Evolutionary conservation across 1,139 yeast species (phyloP).

Genomic region (Sugiyamaella novakii): DNA sequence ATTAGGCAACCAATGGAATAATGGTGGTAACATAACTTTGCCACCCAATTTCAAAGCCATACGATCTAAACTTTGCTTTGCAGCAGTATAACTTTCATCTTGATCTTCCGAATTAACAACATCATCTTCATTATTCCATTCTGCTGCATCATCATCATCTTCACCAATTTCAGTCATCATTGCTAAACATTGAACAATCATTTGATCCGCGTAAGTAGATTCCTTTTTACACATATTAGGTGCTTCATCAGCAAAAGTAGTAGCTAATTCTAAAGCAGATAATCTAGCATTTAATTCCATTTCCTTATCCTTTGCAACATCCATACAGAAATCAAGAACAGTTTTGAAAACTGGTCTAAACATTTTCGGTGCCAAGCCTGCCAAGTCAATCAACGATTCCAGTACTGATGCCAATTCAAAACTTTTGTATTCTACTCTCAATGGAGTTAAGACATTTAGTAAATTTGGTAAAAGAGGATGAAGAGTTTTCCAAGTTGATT

Average conservation of each 20-base stretch:
- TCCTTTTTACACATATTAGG: constrained; percentile 93
- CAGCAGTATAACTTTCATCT: constrained; percentile 87
- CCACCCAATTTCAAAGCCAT: constrained; percentile 84
- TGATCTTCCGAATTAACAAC: constrained; percentile 79
- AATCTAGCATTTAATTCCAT: constrained; percentile 78
- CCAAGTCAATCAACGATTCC: constrained; percentile 85
- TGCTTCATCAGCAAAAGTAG: constrained; percentile 89
- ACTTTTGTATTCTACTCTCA: constrained; percentile 77
- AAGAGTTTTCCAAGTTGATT: constrained; percentile 71
- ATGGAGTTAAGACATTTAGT: constrained; percentile 82
- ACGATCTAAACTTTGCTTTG: constrained; percentile 91
- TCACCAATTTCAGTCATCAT: constrained; percentile 93
- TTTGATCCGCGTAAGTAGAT: constrained; percentile 66
- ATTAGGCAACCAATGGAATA: constrained; percentile 82
- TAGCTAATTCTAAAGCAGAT: constrained; percentile 83
- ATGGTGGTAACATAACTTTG: constrained; percentile 76
- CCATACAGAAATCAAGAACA: constrained; percentile 78
- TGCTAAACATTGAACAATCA: constrained; percentile 73
- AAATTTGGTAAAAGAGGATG: constrained; percentile 80
- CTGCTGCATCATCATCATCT: constrained; percentile 77
- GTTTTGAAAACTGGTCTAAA: constrained; percentile 88
- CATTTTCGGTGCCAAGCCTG: constrained; percentile 92
- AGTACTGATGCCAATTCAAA: constrained; percentile 82
- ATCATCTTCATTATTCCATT: constrained; percentile 85
- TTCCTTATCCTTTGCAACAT: constrained; percentile 78